Evolutionary conservation across 805 yeast species (phyloP), one percentile per base, ranked within the genome.

Genomic region (Priceomyces carsonii): DNA sequence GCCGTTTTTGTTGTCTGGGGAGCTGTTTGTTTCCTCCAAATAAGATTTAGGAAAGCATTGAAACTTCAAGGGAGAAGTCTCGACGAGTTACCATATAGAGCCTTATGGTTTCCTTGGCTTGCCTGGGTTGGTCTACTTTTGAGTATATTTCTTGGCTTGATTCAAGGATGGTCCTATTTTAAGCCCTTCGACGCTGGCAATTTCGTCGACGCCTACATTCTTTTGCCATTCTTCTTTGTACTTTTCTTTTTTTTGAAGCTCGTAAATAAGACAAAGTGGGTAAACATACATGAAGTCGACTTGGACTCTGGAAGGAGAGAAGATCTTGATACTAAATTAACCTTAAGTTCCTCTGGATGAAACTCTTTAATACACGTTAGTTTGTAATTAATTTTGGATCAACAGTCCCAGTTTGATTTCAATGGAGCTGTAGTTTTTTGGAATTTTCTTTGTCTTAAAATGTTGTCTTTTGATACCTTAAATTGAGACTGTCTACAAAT

Each of bases 1-100:
- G 77, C 83, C 2, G 78, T 80, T 3, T 82, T 81, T 39, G 66
- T 81, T 32, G 85, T 80, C 3, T 81, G 87, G 88, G 82, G 80
- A 6, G 60, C 71, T 8, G 75, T 80, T 17, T 70, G 79, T 14
- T 62, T 71, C 32, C 69, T 74, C 23, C 85, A 82, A 43, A 39
- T 80, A 12, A 59, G 85, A 28, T 79, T 81, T 52, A 69, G 87
- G 44, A 36, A 47, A 30, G 71, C 71, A 0, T 58, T 63, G 70
- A 53, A 44, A 32, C 29, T 55, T 2, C 73, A 66, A 40, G 70
- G 70, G 18, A 51, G 69, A 21, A 47, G 59, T 5, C 38, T 55
- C 2, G 58, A 49, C 20, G 65, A 59, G 6, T 48, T 66, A 19
- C 67, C 69, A 1, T 66, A 52, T 50, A 58, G 53, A 37, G 70